Evolutionary conservation across 2,329 filamentous ascomycete genomes (phyloP), one percentile per base, ranked within the genome.

Genomic region (Fusarium sp.): DNA sequence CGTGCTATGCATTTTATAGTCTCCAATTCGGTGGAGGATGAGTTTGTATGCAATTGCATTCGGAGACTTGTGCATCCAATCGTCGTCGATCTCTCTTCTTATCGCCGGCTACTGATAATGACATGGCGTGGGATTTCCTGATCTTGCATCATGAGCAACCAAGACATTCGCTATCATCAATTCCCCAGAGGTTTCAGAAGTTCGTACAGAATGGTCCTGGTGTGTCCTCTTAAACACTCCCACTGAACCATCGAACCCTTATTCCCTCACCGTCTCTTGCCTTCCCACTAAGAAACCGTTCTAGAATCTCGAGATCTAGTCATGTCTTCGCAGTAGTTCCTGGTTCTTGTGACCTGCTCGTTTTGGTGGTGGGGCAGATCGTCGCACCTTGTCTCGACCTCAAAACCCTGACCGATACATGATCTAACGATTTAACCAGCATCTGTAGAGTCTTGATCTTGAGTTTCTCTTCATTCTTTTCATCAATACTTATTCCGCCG

Each of bases 291-390:
- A 56, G 30, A 31, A 30, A 39, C 23, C 13, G 48, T 60, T 66
- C 68, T 54, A 69, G 60, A 71, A 69, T 69, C 58, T 6, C 43
- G 12, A n/a, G 16, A 55, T 52, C 46, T 59, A 59, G 56, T 59
- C 56, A 59, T 52, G 56, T 44, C 56, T 43, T 43, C 28, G 46
- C 56, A 59, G 46, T 51, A 58, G 44, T 51, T 16, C 9, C n/a
- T 23, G 11, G 7, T 28, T 60, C 60, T 51, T 71, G 60, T 71
- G 68, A 71, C 68, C 68, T 71, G 52, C 68, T 71, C 23, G 23
- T 62, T 71, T 71, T 65, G 60, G 56, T 59, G 57, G 68, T 71
- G 68, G 68, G 68, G 68, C 68, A 66, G 65, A 54, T 71, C 60
- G 53, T 58, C 60, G 39, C 68, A 71, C 56, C 63, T 55, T 59